Percentiles rank a stretch among this genome's conserved stretches.
phyloP scores from a whole-genome alignment of 306 rosid species.

The Acacia melanoxylon region DNA sequence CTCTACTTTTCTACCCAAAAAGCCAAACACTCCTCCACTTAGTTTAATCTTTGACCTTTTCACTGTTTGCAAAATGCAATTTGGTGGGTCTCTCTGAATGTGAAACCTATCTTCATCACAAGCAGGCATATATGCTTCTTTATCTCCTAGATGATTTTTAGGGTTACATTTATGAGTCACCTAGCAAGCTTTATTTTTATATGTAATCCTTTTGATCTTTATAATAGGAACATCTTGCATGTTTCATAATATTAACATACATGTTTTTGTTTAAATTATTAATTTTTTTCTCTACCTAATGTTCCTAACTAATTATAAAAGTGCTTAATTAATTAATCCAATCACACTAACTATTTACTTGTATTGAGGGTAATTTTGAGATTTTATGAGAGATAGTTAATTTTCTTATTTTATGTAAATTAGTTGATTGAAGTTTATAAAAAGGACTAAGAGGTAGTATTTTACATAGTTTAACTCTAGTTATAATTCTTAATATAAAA shows the following conservation, averaged over 20 bases:
- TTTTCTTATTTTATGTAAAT: background rate
- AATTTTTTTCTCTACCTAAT: too few relatives aligned
- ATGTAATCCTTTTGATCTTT: too few relatives aligned
- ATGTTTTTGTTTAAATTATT: too few relatives aligned
- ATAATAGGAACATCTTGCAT: background rate
- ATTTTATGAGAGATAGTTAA: background rate
- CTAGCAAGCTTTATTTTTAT: background rate
- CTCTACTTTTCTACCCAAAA: slow-evolving; percentile 39
- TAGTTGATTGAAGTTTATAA: background rate
- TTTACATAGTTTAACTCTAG: too few relatives aligned
- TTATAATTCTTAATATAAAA: too few relatives aligned
- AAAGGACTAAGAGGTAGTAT: background rate
- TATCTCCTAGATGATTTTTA: slow-evolving; percentile 23
- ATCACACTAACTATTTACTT: background rate
- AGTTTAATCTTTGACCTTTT: slow-evolving; percentile 41
- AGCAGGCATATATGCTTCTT: slow-evolving; percentile 40
- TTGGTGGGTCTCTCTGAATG: slow-evolving; percentile 38
- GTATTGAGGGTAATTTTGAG: background rate
- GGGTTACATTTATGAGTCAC: background rate
- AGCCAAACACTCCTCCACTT: slow-evolving; percentile 32
- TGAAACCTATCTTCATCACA: slow-evolving; percentile 35
- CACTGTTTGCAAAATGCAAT: slow-evolving; percentile 35
- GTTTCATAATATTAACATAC: background rate
- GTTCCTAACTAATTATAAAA: background rate
- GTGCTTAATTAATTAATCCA: background rate